phyloP scores from a whole-genome alignment of 1,284 basidiomycete species.

The Boletus semigastroideus region DNA sequence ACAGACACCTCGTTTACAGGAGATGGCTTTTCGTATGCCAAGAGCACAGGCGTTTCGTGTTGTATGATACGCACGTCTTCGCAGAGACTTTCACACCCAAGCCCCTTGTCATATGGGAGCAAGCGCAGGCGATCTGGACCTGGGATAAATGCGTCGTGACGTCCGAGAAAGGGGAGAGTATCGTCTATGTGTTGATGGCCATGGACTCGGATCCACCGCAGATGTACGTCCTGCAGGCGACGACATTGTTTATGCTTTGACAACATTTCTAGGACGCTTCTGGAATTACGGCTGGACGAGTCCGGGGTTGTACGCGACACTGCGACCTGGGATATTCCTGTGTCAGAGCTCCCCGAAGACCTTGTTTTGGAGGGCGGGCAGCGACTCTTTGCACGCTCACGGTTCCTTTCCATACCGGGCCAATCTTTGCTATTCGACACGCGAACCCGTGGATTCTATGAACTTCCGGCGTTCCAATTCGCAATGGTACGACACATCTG shows the following conservation, averaged over 20 bases:
- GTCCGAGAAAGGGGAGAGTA: not conserved
- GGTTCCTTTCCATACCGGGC: not conserved
- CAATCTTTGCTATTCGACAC: slow-evolving; percentile 4
- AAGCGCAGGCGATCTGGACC: not conserved
- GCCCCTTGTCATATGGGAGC: not conserved
- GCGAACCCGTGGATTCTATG: slow-evolving; percentile 1
- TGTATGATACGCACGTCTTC: not conserved
- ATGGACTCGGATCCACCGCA: not conserved
- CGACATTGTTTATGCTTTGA: no score
- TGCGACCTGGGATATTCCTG: slow-evolving; percentile 1
- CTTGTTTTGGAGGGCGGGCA: not conserved
- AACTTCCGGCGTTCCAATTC: slow-evolving; percentile 2
- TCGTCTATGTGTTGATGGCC: not conserved
- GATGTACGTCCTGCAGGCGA: not conserved
- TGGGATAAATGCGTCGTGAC: not conserved
- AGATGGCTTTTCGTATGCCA: not conserved
- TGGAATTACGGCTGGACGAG: not conserved
- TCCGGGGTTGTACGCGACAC: not conserved
- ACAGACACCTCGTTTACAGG: not conserved
- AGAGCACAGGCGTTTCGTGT: not conserved
- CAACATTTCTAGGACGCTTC: not conserved
- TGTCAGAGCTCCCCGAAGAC: no score
- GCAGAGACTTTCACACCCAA: not conserved
- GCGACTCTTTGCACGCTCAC: not conserved
- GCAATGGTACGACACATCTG: not conserved